Evolutionary conservation across 2,329 filamentous ascomycete species (phyloP).

Genomic region (Cordyceps tenuipes): DNA sequence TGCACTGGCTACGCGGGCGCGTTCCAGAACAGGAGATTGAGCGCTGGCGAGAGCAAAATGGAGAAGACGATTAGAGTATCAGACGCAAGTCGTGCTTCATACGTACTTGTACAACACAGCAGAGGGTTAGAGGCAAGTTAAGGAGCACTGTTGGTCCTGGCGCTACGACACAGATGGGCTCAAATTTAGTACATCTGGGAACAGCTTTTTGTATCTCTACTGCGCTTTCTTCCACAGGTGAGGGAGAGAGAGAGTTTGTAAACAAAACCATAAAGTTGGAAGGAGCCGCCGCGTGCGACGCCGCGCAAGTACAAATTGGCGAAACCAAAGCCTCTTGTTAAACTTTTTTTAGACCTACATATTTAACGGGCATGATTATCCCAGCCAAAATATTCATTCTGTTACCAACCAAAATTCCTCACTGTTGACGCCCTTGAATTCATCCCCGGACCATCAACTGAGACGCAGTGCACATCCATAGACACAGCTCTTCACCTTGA

Average conservation of each 20-base stretch:
- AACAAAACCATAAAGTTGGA: background rate
- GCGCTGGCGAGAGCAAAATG: conserved; percentile 43
- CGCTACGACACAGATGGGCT: background rate
- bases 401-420: background rate
- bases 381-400: background rate
- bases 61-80: conserved; percentile 22
- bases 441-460: background rate
- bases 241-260: background rate
- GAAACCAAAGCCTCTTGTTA: background rate
- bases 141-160: background rate
- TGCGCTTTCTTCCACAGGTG: background rate
- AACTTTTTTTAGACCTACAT: background rate
- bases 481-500: background rate
- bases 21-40: conserved; percentile 57
- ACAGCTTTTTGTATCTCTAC: background rate
- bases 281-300: background rate
- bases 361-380: background rate
- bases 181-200: background rate
- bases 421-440: background rate
- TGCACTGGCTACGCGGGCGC: conserved; percentile 71
- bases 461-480: background rate
- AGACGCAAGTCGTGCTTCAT: background rate
- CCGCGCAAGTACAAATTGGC: background rate
- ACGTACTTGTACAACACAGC: background rate
- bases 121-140: background rate